Base-by-base conservation (phyloP, 225 moss, liverwort and hornwort genomes). In the Physcomitrellopsis africana region DNA sequence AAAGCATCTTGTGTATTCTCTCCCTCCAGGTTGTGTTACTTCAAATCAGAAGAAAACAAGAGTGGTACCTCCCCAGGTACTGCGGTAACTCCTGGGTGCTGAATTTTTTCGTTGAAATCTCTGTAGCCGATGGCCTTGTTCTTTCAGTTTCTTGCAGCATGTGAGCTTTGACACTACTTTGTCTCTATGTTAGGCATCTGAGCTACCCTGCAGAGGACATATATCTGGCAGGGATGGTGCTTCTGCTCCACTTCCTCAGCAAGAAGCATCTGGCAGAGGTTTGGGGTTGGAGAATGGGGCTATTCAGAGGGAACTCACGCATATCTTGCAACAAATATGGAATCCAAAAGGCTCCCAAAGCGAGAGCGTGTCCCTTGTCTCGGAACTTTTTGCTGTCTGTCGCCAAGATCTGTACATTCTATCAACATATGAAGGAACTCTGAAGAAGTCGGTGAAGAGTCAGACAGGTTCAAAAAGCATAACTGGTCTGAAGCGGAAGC, bases 271-370 rank as follows among this genome's bases (percentile, higher is more conserved):
- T 46, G 72, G 65, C 74, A 77, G 58, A 68, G 52, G 45, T 75
- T 74, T 72, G 74, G 81, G 75, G 63, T 63, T 81, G 57, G 82
- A 83, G 56, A 81, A 69, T 63, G 76, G 53, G 16, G 22, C 69
- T 67, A 79, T 86, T 70, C 76, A 79, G 70, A 80, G 77, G 51
- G 92, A 99, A 63, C 77, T 92, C 68, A 76, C 67, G 17, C 84
- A 83, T 65, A 69, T 81, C n/a, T 77, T 99, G 53, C 94, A 88
- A 62, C 86, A 89, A 22, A 86, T 99, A 19, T 99, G 95, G 95
- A 86, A 87, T 57, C 67, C 84, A 18, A 84, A 81, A 67, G 89
- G 92, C 60, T 73, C 41, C 63, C 86, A 67, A 54, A 80, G 86
- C 55, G 83, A 84, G 77, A 82, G 89, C 11, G 70, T 79, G 29